These are phyloP conservation scores for Saitozyma podzolica DNA, from an alignment of 768 basidiomycete genomes.

Conservation along the genomic window DNA sequence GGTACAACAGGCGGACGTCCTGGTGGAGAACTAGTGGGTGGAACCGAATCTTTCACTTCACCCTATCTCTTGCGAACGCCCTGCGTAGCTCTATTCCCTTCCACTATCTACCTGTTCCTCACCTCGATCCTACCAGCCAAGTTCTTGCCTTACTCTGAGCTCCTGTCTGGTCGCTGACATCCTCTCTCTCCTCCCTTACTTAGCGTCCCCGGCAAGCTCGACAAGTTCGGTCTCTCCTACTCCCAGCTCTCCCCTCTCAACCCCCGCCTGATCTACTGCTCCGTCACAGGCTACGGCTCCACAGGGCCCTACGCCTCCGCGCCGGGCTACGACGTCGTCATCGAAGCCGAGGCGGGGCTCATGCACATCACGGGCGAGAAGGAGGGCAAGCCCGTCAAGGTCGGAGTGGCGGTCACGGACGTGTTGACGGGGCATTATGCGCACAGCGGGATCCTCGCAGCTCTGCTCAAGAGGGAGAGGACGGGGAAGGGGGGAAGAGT, in stretches of 20 bases:
- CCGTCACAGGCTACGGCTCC: slow-evolving; percentile 83
- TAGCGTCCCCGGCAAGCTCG: slow-evolving; percentile 65
- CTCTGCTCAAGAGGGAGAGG: slow-evolving; percentile 72
- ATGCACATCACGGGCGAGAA: slow-evolving; percentile 96
- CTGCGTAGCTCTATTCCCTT: no score
- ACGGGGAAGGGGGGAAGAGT: slow-evolving; percentile 89
- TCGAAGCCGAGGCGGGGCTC: slow-evolving; percentile 86
- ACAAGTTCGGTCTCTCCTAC: slow-evolving; percentile 79
- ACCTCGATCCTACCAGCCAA: no score
- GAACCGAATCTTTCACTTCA: background rate
- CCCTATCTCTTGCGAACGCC: no score
- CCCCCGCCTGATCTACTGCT: slow-evolving; percentile 78
- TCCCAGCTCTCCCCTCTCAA: slow-evolving; percentile 78
- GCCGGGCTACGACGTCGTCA: slow-evolving; percentile 84
- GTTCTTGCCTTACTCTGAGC: no score
- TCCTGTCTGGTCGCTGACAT: no score
- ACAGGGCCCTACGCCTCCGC: slow-evolving; percentile 81
- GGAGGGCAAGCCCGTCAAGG: slow-evolving; percentile 81
- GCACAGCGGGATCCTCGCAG: slow-evolving; percentile 90
- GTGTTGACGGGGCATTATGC: slow-evolving; percentile 78
- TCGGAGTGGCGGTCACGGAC: slow-evolving; percentile 93
- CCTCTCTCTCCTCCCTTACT: background rate
- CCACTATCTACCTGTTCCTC: no score
- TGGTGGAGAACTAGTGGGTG: slow-evolving; percentile 75
- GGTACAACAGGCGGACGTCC: slow-evolving; percentile 71